Evolutionary conservation across 805 yeast genomes (phyloP).

Genomic region (Suhomyces tanzawaensis): DNA sequence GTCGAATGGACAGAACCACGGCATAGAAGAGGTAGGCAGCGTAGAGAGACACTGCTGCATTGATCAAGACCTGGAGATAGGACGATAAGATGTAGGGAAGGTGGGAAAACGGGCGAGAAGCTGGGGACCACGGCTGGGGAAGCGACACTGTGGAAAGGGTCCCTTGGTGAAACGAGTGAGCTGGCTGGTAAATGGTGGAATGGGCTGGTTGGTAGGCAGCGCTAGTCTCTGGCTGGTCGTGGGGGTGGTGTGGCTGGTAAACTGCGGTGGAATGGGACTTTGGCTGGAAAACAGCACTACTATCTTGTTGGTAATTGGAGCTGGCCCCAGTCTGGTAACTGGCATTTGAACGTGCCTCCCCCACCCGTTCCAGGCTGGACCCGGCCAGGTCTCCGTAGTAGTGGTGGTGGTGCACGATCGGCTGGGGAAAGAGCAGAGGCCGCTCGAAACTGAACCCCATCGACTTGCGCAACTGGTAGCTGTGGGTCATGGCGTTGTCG

Average conservation of each 20-base stretch:
- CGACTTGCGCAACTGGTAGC: slow-evolving; percentile 2
- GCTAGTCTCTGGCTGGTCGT: neutral
- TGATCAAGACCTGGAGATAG: slow-evolving; percentile 56
- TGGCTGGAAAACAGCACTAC: too few species aligned
- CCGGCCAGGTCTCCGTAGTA: too few species aligned
- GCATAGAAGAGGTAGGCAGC: slow-evolving; percentile 43
- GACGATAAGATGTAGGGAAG: slow-evolving; percentile 59
- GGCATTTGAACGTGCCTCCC: too few species aligned
- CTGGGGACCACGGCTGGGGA: slow-evolving; percentile 60
- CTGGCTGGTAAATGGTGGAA: neutral
- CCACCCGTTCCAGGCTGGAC: too few species aligned
- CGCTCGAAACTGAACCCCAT: neutral
- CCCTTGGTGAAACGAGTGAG: neutral
- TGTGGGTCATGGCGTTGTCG: neutral
- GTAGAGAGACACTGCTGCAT: slow-evolving; percentile 45
- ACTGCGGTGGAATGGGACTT: too few species aligned
- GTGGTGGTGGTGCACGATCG: neutral
- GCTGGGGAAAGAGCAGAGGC: neutral
- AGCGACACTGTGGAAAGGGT: slow-evolving; percentile 17
- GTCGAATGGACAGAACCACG: slow-evolving; percentile 47
- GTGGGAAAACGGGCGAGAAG: slow-evolving; percentile 50
- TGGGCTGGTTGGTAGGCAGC: neutral
- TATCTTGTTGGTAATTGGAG: too few species aligned
- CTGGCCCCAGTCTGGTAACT: too few species aligned
- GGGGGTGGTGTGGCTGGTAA: too few species aligned